phyloP scores from a whole-genome alignment of 2,329 filamentous ascomycete species.

The Xylogone sp. region DNA sequence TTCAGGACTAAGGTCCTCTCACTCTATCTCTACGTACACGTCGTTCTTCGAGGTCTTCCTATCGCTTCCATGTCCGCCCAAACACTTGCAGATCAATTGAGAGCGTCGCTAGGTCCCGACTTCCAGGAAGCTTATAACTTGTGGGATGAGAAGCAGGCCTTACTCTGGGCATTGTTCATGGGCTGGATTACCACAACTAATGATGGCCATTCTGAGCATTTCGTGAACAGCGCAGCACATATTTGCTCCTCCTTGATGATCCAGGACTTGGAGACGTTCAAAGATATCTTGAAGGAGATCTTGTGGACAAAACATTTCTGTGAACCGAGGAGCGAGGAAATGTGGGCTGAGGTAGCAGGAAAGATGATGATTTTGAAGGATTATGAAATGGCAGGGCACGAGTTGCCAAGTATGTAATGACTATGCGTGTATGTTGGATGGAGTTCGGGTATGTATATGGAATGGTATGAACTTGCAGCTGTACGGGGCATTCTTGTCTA shows the following conservation, averaged over 20 bases:
- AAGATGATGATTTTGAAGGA: no score
- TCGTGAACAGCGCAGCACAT: background rate
- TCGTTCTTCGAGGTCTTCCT: constrained; percentile 1
- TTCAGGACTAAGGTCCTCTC: background rate
- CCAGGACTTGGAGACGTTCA: background rate
- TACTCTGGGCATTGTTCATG: constrained; percentile 3
- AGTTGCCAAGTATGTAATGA: no score
- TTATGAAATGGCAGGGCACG: no score
- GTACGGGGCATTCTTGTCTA: no score
- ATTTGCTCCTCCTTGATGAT: background rate
- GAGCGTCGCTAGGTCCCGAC: background rate
- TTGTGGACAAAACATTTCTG: constrained; percentile 1
- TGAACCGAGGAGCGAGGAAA: background rate
- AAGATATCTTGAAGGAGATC: background rate
- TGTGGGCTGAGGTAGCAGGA: background rate
- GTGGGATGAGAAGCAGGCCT: background rate
- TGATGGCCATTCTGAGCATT: background rate
- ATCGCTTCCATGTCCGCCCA: background rate
- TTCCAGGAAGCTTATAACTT: background rate
- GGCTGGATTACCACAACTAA: background rate
- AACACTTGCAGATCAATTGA: background rate
- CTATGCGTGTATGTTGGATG: no score
- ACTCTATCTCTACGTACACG: constrained; percentile 1
- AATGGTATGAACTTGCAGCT: no score
- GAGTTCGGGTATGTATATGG: no score